phyloP scores from a whole-genome alignment of 352 stramenopile genomes.

The Salisapilia sapeloensis region DNA sequence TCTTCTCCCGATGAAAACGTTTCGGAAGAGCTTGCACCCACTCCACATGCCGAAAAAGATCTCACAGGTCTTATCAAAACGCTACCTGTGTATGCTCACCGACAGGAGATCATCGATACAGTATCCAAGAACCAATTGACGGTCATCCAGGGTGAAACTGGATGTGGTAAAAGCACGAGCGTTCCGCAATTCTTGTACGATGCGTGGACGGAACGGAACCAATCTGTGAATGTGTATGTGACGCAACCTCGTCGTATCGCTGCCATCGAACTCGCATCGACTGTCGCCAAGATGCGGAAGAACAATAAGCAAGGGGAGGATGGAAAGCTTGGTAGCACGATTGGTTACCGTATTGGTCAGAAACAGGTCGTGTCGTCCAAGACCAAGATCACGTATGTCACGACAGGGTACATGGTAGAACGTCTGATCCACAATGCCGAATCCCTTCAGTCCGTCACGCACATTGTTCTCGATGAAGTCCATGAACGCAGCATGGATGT shows the following conservation, averaged over 20 bases:
- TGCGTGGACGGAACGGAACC: slow-evolving; percentile 13
- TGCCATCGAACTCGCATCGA: slow-evolving; percentile 68
- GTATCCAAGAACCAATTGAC: slow-evolving; percentile 74
- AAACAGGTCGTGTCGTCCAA: slow-evolving; percentile 79
- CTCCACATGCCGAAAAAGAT: neutral
- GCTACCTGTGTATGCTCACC: slow-evolving; percentile 78
- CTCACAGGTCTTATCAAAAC: slow-evolving; percentile 47
- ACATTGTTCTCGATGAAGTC: slow-evolving; percentile 95
- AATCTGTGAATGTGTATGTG: slow-evolving; percentile 87
- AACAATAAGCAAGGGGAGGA: slow-evolving; percentile 49
- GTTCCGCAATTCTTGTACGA: slow-evolving; percentile 90
- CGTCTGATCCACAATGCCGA: slow-evolving; percentile 87
- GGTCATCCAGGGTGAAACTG: slow-evolving; percentile 88
- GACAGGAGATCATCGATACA: slow-evolving; percentile 74
- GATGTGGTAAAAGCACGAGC: slow-evolving; percentile 93
- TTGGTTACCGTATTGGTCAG: slow-evolving; percentile 81
- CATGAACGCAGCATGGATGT: slow-evolving; percentile 92
- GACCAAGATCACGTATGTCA: slow-evolving; percentile 92
- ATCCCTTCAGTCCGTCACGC: slow-evolving; percentile 76
- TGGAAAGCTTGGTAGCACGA: slow-evolving; percentile 34
- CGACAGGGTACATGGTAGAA: slow-evolving; percentile 93
- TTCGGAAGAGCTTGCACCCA: neutral
- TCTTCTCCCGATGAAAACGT: too few species aligned
- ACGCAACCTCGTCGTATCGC: slow-evolving; percentile 92
- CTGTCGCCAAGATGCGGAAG: slow-evolving; percentile 87